Conservation (phyloP, 805 yeast genomes). For the Suhomyces emberorum region DNA sequence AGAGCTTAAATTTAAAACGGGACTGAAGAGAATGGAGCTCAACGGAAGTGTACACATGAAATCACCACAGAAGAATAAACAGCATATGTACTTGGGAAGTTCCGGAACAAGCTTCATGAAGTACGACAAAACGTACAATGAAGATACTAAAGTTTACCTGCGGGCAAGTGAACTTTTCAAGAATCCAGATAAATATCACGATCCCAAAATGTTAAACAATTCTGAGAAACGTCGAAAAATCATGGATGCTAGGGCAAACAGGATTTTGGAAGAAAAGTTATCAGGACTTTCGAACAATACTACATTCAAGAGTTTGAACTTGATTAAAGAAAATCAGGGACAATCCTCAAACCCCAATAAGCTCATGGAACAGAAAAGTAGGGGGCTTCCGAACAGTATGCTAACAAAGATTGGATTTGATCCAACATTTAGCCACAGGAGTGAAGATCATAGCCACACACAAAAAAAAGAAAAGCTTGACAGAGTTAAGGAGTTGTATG, state of each 20-base stretch:
- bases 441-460: conserved; percentile 7
- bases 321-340: conserved; percentile 10
- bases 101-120: conserved; percentile 21
- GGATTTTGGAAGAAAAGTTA: conserved; percentile 36
- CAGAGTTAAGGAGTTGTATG: conserved; percentile 20
- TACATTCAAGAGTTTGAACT: conserved; percentile 18
- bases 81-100: conserved; percentile 39
- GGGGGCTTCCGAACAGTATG: conserved; percentile 21
- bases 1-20: conserved; percentile 50
- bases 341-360: conserved; percentile 9
- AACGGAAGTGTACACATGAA: conserved; percentile 56
- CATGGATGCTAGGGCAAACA: conserved; percentile 27
- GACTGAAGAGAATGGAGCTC: conserved; percentile 69
- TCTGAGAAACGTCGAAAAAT: conserved; percentile 30
- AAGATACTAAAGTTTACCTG: conserved; percentile 21
- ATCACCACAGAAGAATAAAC: conserved; percentile 45
- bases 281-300: conserved; percentile 18
- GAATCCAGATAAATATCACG: conserved; percentile 37
- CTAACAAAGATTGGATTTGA: conserved; percentile 49
- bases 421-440: conserved; percentile 32
- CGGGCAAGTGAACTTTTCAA: conserved; percentile 11
- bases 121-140: conserved; percentile 15
- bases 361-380: conserved; percentile 18
- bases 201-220: conserved; percentile 46
- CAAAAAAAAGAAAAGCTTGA: conserved; percentile 7